phyloP scores from a whole-genome alignment of 306 rosid genomes.

The Sphenostylis stenocarpa region DNA sequence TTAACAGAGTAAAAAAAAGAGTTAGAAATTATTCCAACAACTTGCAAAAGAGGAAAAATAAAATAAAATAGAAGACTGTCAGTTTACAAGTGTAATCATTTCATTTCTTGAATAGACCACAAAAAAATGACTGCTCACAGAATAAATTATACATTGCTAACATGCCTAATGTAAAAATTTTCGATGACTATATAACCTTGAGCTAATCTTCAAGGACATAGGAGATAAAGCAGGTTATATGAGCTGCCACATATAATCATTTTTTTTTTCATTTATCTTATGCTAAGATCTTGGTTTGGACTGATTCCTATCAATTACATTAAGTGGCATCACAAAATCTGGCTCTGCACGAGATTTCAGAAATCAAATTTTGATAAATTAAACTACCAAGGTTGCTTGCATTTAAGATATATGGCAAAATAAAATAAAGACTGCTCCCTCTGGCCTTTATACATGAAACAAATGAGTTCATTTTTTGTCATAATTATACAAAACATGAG shows the following conservation, averaged over 20 bases:
- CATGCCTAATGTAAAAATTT: neutral
- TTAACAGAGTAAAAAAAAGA: neutral
- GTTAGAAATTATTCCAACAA: neutral
- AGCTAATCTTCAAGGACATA: neutral
- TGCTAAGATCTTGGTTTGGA: slow-evolving; percentile 1
- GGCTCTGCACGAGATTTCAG: neutral
- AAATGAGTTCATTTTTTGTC: no score
- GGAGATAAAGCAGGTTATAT: neutral
- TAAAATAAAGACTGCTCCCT: neutral
- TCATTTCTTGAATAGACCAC: neutral
- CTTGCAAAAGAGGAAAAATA: neutral
- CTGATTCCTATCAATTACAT: neutral
- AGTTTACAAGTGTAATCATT: neutral
- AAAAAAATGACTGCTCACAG: neutral
- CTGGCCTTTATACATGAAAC: no score
- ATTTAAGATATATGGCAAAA: neutral
- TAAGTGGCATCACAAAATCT: neutral
- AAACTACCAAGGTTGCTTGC: neutral
- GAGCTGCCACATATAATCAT: neutral
- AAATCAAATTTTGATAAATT: neutral
- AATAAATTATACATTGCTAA: neutral
- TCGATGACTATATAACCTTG: neutral
- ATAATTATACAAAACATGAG: no score
- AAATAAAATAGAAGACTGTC: neutral
- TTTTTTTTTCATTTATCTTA: neutral